Evolutionary conservation across 2,329 filamentous ascomycete genomes (phyloP).

Genomic region (Clarireedia homoeocarpa): DNA sequence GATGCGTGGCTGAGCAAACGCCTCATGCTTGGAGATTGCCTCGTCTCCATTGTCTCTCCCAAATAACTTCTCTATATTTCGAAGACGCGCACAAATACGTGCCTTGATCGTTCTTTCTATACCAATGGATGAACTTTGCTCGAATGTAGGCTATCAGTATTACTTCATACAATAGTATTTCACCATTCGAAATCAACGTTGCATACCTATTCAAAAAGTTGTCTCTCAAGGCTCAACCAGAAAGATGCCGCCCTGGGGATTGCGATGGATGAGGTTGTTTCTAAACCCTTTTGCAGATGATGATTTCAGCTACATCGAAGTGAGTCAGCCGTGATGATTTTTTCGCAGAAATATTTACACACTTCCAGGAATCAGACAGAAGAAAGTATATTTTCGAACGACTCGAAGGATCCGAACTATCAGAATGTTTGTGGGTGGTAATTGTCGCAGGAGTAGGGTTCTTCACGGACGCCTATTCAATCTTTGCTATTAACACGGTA

Average conservation of each 20-base stretch:
- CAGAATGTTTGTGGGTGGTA: conserved; percentile 20
- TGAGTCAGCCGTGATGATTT: background rate
- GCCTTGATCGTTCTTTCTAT: no score
- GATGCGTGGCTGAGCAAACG: no score
- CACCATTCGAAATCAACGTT: no score
- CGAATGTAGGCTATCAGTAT: no score
- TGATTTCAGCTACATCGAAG: conserved; percentile 20
- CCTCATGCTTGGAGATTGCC: no score
- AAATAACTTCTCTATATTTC: no score
- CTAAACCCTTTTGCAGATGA: conserved; percentile 18
- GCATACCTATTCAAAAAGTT: no score
- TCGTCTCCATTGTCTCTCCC: no score
- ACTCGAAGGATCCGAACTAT: conserved; percentile 17
- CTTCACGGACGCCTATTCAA: conserved; percentile 73
- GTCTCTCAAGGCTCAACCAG: background rate
- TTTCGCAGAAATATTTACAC: background rate
- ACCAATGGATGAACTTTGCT: no score
- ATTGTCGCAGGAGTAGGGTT: conserved; percentile 70
- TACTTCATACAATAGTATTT: no score
- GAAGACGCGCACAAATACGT: no score
- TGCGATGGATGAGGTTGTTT: conserved; percentile 20
- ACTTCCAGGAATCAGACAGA: conserved; percentile 17
- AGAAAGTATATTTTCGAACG: conserved; percentile 17
- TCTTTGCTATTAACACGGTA: conserved; percentile 71
- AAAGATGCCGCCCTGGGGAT: conserved; percentile 19